Evolutionary conservation across 768 basidiomycete species (phyloP), one percentile per base, ranked within the genome.

Genomic region (Serendipita sp.): DNA sequence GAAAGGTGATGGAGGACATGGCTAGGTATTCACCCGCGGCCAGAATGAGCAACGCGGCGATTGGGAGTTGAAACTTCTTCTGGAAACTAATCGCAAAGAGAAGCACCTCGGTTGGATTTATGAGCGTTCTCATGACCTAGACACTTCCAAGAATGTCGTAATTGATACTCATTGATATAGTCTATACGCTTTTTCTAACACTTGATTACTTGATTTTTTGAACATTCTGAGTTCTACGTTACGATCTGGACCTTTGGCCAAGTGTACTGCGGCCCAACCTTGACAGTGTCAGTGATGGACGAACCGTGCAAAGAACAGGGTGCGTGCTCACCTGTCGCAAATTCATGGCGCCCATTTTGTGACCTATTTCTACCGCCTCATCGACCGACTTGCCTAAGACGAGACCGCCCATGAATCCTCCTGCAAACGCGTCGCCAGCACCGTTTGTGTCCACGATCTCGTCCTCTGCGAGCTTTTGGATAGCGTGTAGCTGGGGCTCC

Each of bases 361-460:
- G 95, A 1, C 95, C 96, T 30, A 80, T 82, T 74, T 86, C 82
- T 64, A 99, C 81, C 51, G 79, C 79, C 72, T 91, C 85, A 20
- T 86, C 84, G 30, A 90, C 69, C 30, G 70, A 74, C 79, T 90
- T 96, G 13, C 91, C 93, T 38, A 80, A 72, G 60, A 90, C 84
- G 62, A 82, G 78, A 1, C 86, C 94, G 60, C 90, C 96, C 61
- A 97, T 74, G 81, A 98, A 94, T 42, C 90, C 96, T 63, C 95
- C 96, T 26, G 93, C 92, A 69, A 99, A 98, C 44, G 90, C 91
- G 72, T 99, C 34, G 44, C 96, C 96, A 22, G 96, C 96, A 60
- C 90, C 96, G 73, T 99, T 99, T 53, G 96, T 98, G 72, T 99
- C 96, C 64, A 96, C 86, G 67, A 96, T 93, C 72, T 84, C 68